Base-by-base conservation (phyloP, 805 yeast genomes). In the Candida methanosorbosa region DNA sequence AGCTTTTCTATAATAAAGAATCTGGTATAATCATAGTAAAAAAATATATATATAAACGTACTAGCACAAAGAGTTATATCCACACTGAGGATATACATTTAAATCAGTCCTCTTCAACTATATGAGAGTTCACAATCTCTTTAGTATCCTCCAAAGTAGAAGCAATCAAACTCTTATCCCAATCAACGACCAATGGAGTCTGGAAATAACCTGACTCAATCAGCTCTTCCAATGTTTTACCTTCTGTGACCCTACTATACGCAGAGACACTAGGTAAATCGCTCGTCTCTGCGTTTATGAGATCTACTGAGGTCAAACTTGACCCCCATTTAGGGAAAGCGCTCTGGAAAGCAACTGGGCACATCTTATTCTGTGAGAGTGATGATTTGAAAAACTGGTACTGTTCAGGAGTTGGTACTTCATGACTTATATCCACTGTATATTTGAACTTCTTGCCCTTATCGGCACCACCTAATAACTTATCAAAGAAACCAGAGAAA, bases 161-260 rank as follows among this genome's bases (percentile, higher is more conserved):
- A 2, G 83, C 82, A 18, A 75, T 58, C 49, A 63, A 48, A 33
- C 68, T 66, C 43, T 73, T 64, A 42, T 70, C 74, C 82, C 83
- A 78, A 52, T 78, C 82, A 13, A 78, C 79, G 14, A 75, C 59
- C 29, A 74, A 54, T 1, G 80, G 80, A 1, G 66, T 59, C 3
- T 45, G 59, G 41, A 55, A 64, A 42, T 49, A 41, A 0, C 52
- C 52, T 15, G 43, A 43, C 14, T 36, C 38, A 9, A 41, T 37
- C 31, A 50, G 32, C 15, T 47, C 49, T 6, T 41, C 48, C 22
- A 49, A 24, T 1, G 45, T 27, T 29, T 46, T 44, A 21, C 32
- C 32, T 29, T 29, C 32, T 9, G 26, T 29, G 9, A 29, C 32
- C 13, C 25, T 29, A 9, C 3, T 14, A 13, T 29, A 29, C 11